Evolutionary conservation across 345 rosid genomes (phyloP), one percentile per base, ranked within the genome.

Genomic region (Aquilaria malaccensis): DNA sequence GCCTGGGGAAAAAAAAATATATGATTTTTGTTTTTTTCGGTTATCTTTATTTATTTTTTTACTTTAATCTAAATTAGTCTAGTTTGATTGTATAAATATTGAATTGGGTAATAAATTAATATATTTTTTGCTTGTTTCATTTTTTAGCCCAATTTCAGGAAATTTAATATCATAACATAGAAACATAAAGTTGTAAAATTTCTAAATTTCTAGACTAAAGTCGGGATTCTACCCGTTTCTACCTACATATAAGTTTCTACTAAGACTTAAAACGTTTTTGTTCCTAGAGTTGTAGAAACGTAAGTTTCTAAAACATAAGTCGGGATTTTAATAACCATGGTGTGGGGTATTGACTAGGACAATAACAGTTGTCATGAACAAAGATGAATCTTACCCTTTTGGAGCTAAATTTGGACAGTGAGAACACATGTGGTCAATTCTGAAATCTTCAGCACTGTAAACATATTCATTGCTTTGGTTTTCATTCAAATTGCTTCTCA

Each of bases 351-450:
- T 30, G 13, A 55, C 12, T 45, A 6, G 22, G 30, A 6, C 29
- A 31, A 53, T 4, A 2, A 57, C 29, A 6, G 55, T 52, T 2
- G 13, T 29, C 29, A 52, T 7, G 29, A 29, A 37, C 13, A 43
- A 30, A 15, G 33, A 15, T 41, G 11, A 10, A 12, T 41, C 67
- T 73, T 71, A 84, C 96, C 97, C 98, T 77, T 84, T 81, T 12
- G 95, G 98, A 60, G 76, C 84, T 74, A 86, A 71, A 70, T 81
- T 68, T 30, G 98, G 89, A 77, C 91, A 83, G 69, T 84, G 85
- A 12, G 87, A 83, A 71, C 95, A 88, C 86, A 87, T 61, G 50
- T 95, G 93, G 79, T 90, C 96, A n/a, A 77, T 77, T 76, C 71
- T 75, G 69, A 82, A 88, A 75, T 82, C 91, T 65, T 81, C 76